phyloP scores from a whole-genome alignment of 148 eudicot genomes.

The Selenicereus undatus region DNA sequence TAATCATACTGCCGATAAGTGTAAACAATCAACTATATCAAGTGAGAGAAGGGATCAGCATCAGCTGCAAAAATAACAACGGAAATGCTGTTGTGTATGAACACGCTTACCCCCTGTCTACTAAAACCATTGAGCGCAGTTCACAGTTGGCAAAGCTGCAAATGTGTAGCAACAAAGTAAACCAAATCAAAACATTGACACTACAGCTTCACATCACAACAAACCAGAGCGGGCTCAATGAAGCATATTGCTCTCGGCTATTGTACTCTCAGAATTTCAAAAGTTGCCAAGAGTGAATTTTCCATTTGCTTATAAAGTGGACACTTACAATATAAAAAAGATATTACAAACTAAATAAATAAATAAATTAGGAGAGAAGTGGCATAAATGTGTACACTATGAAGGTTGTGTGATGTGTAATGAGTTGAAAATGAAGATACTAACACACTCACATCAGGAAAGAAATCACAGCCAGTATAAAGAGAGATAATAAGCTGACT shows the following conservation, averaged over 20 bases:
- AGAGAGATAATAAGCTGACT: background rate
- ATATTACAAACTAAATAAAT: too few relatives aligned
- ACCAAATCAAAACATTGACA: background rate
- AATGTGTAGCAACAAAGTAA: constrained; percentile 14
- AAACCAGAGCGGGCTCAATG: background rate
- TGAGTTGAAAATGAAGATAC: background rate
- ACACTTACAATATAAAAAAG: too few relatives aligned
- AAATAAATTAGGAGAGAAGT: background rate
- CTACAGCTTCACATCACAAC: background rate
- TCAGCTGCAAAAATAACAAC: background rate
- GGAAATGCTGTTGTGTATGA: background rate
- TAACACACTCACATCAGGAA: background rate
- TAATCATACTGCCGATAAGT: constrained; percentile 39
- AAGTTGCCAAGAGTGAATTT: background rate
- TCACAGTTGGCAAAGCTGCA: constrained; percentile 85
- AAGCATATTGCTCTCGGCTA: background rate
- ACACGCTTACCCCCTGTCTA: constrained; percentile 56
- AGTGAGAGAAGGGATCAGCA: background rate
- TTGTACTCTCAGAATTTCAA: background rate
- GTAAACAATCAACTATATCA: background rate
- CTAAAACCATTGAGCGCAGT: constrained; percentile 75
- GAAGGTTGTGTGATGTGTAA: too few relatives aligned
- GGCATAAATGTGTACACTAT: background rate
- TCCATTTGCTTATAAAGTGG: background rate
- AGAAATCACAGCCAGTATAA: background rate